Percentiles rank a stretch among this genome's conserved stretches.
These are phyloP conservation scores for Penicillium tannophilum DNA, from an alignment of 495 filamentous ascomycete genomes.

Conservation along the genomic window DNA sequence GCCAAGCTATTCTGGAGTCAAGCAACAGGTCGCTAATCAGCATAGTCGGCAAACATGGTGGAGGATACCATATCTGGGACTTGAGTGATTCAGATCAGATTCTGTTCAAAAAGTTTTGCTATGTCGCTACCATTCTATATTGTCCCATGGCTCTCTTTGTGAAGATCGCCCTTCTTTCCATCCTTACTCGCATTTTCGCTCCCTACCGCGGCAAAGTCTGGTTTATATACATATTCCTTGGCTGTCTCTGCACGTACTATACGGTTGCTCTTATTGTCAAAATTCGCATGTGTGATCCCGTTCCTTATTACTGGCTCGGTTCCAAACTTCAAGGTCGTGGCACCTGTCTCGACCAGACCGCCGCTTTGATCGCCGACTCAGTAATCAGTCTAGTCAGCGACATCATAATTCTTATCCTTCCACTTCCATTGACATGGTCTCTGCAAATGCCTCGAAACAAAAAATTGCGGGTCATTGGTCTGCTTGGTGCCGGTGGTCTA, in stretches of 20 bases:
- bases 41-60: slow-evolving; percentile 40
- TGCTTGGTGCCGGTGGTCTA: slow-evolving; percentile 50
- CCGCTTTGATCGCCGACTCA: slow-evolving; percentile 49
- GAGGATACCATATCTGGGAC: slow-evolving; percentile 35
- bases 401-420: slow-evolving; percentile 46
- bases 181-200: slow-evolving; percentile 50
- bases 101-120: slow-evolving; percentile 47
- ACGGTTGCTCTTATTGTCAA: slow-evolving; percentile 28
- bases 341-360: slow-evolving; percentile 44
- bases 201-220: slow-evolving; percentile 41
- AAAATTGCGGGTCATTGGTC: slow-evolving; percentile 46
- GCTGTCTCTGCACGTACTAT: slow-evolving; percentile 43
- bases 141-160: slow-evolving; percentile 50
- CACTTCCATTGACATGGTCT: slow-evolving; percentile 49
- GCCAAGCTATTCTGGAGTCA: too few relatives aligned
- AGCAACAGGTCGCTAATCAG: too few relatives aligned
- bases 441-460: slow-evolving; percentile 48
- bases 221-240: slow-evolving; percentile 49
- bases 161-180: slow-evolving; percentile 51
- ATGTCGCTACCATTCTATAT: slow-evolving; percentile 47
- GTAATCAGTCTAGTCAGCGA: slow-evolving; percentile 51
- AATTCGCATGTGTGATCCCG: slow-evolving; percentile 27
- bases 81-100: slow-evolving; percentile 13
- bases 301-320: slow-evolving; percentile 26
- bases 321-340: slow-evolving; percentile 7